Evolutionary conservation across 352 stramenopile species (phyloP).

Genomic region (Globisporangium nodosum): DNA sequence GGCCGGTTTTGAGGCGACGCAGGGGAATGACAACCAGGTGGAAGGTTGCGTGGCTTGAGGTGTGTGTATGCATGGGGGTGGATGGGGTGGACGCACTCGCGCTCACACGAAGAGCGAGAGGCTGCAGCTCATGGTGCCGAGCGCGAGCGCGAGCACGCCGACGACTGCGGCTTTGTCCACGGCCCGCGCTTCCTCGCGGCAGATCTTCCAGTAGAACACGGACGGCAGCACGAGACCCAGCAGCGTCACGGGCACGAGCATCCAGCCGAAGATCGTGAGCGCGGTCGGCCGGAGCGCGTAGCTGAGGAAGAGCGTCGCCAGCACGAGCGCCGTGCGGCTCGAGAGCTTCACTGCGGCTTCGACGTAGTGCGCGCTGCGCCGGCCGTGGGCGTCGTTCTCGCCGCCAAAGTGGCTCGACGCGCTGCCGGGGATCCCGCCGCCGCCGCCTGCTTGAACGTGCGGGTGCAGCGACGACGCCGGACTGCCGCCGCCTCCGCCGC

Average conservation of each 20-base stretch:
- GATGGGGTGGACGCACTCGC: background rate
- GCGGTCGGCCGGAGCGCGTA: constrained; percentile 51
- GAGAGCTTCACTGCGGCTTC: constrained; percentile 35
- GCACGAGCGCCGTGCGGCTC: constrained; percentile 43
- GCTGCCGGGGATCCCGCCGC: background rate
- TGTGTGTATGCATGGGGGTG: background rate
- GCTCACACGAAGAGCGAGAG: constrained; percentile 39
- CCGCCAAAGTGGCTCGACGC: background rate
- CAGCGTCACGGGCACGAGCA: constrained; percentile 55
- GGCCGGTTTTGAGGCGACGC: background rate
- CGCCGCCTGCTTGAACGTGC: constrained; percentile 11
- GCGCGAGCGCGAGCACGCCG: constrained; percentile 34
- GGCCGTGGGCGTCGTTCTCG: constrained; percentile 16
- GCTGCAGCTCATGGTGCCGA: constrained; percentile 44
- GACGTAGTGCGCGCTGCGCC: constrained; percentile 12
- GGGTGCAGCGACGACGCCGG: background rate
- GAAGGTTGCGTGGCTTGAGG: background rate
- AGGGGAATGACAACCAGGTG: background rate
- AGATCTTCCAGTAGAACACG: constrained; percentile 70
- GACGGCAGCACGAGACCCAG: constrained; percentile 25
- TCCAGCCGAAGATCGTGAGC: constrained; percentile 54
- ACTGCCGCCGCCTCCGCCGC: background rate
- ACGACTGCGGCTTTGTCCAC: constrained; percentile 38
- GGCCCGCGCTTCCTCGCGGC: constrained; percentile 45
- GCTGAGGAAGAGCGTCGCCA: constrained; percentile 40